These are phyloP conservation scores for Pelagophyceae sp. DNA, from an alignment of 352 stramenopile species.

Conservation along the genomic window DNA sequence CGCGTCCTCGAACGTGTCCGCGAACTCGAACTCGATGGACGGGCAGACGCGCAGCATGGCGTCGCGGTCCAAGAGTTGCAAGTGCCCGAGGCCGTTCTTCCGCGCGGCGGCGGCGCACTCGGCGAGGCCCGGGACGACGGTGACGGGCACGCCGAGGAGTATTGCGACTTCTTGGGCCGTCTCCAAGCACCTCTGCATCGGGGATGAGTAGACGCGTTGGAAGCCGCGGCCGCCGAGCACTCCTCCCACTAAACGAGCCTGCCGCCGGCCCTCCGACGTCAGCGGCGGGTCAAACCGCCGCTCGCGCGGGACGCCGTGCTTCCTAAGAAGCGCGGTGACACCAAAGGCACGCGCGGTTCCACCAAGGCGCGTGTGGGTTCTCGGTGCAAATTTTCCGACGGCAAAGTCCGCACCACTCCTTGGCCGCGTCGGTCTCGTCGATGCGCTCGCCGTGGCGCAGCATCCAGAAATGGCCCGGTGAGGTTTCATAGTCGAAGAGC, in stretches of 20 bases:
- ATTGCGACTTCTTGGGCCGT: not conserved
- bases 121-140: not conserved
- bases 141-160: not conserved
- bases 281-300: constrained; percentile 3
- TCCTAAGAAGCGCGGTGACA: no score
- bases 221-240: not conserved
- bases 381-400: no score
- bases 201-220: not conserved
- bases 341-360: no score
- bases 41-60: not conserved
- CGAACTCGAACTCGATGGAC: not conserved
- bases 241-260: not conserved
- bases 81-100: not conserved
- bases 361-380: no score
- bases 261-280: not conserved
- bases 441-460: constrained; percentile 14
- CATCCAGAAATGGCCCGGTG: no score
- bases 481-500: no score
- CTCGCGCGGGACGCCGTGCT: not conserved
- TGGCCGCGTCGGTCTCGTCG: not conserved
- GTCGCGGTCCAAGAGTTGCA: not conserved
- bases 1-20: not conserved
- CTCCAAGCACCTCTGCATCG: not conserved
- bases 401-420: no score
- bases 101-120: not conserved